Evolutionary conservation across 768 basidiomycete genomes (phyloP).

Genomic region (Trametes gibbosa): DNA sequence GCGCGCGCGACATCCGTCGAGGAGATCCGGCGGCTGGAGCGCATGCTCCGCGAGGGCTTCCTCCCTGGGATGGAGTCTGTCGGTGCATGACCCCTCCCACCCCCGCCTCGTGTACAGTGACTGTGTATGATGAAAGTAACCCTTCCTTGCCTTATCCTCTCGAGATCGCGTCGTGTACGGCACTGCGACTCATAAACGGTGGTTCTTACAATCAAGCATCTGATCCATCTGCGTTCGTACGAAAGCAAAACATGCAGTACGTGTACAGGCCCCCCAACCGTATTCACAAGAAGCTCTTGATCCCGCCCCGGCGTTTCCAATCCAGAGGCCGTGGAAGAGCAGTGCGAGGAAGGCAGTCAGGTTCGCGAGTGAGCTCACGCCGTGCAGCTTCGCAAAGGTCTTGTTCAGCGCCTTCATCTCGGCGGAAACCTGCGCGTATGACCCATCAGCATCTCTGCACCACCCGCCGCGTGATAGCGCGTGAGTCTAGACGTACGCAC

Average conservation of each 20-base stretch:
- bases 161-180: no score
- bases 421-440: slow-evolving; percentile 9
- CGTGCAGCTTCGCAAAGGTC: slow-evolving; percentile 66
- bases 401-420: slow-evolving; percentile 66
- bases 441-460: neutral
- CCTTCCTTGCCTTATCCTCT: slow-evolving; percentile 34
- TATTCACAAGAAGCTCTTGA: slow-evolving; percentile 13
- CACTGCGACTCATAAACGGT: no score
- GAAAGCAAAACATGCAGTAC: neutral
- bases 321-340: slow-evolving; percentile 69
- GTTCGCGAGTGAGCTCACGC: slow-evolving; percentile 67
- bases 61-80: slow-evolving; percentile 75
- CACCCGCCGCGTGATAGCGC: neutral
- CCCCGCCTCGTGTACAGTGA: no score
- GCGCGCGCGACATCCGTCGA: slow-evolving; percentile 89
- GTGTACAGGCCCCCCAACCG: neutral
- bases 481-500: slow-evolving; percentile 45
- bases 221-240: neutral
- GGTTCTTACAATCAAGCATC: neutral
- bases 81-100: slow-evolving; percentile 57
- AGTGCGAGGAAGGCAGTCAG: slow-evolving; percentile 57
- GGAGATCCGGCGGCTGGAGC: slow-evolving; percentile 80
- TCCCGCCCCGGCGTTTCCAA: slow-evolving; percentile 54
- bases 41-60: slow-evolving; percentile 81
- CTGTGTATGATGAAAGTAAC: slow-evolving; percentile 24